phyloP scores from a whole-genome alignment of 257 asterid genomes.

The Rehmannia glutinosa region DNA sequence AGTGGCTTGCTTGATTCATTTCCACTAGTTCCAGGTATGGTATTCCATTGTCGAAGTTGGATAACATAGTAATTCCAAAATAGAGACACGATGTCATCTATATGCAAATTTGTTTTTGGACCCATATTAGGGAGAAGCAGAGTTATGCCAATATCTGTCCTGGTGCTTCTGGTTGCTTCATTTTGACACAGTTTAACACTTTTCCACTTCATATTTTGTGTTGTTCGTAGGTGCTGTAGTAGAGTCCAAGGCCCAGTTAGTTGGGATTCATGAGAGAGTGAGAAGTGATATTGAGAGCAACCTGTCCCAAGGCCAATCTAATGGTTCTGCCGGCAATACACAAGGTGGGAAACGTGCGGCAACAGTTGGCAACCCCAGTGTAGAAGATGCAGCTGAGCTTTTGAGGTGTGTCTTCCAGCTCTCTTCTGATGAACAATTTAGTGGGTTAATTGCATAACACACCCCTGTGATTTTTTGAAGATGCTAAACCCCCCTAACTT shows the following conservation, averaged over 20 bases:
- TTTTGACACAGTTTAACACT: not conserved
- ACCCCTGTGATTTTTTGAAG: not conserved
- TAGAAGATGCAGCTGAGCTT: constrained; percentile 88
- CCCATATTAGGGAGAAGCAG: too few species aligned
- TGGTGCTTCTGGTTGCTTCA: not conserved
- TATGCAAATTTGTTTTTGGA: not conserved
- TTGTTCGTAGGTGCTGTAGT: constrained; percentile 61
- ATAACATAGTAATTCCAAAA: too few species aligned
- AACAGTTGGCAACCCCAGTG: constrained; percentile 57
- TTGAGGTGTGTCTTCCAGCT: constrained; percentile 46
- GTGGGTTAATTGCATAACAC: not conserved
- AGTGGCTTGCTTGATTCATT: not conserved
- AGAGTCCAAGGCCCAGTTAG: constrained; percentile 79
- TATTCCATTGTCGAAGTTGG: not conserved
- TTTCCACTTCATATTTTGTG: not conserved
- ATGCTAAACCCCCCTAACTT: not conserved
- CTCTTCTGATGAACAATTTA: not conserved
- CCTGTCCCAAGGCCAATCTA: constrained; percentile 30
- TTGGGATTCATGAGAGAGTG: constrained; percentile 91
- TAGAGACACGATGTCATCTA: not conserved
- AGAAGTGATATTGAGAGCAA: constrained; percentile 69
- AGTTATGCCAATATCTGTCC: too few species aligned
- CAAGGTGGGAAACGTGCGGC: constrained; percentile 61
- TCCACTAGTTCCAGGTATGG: not conserved
- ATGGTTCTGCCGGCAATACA: constrained; percentile 24